Evolutionary conservation across 371 early-diverging fungal genomes (phyloP).

Genomic region (Phascolomyces articulosus): DNA sequence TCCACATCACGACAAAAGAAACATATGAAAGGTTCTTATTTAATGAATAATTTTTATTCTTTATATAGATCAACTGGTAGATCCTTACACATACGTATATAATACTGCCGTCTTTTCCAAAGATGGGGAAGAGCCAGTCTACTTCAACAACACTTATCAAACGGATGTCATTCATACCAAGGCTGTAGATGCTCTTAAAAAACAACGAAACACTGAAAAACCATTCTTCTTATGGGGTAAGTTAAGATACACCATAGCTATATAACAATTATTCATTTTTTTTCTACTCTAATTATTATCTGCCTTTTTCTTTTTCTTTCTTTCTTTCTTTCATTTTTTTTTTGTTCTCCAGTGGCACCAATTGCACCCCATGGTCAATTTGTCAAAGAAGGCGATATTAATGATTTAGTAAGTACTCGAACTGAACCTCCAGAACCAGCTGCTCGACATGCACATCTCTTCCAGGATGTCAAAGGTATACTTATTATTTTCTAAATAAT

Average conservation of each 20-base stretch:
- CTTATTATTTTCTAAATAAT: neutral
- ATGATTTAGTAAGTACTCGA: conserved; percentile 18
- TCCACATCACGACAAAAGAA: too few relatives aligned
- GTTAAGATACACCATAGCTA: too few relatives aligned
- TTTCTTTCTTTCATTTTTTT: neutral
- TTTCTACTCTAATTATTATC: too few relatives aligned
- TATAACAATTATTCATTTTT: too few relatives aligned
- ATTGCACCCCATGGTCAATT: conserved; percentile 42
- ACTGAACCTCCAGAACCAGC: conserved; percentile 50
- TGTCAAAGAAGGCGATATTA: conserved; percentile 16
- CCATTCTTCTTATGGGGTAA: conserved; percentile 61
- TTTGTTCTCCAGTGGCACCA: conserved; percentile 29
- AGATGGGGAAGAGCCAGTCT: conserved; percentile 54
- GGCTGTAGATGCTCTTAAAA: conserved; percentile 51
- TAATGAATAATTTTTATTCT: too few relatives aligned
- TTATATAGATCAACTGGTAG: conserved; percentile 57
- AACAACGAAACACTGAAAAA: conserved; percentile 39
- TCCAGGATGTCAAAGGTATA: conserved; percentile 53
- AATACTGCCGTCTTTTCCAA: conserved; percentile 58
- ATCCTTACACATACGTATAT: conserved; percentile 64
- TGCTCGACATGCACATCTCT: conserved; percentile 53
- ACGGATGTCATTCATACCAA: conserved; percentile 67
- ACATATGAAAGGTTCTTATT: too few relatives aligned
- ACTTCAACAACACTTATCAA: conserved; percentile 55
- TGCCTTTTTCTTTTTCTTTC: neutral